Base-by-base conservation (phyloP, 768 basidiomycete genomes). In the Serendipita sp. region DNA sequence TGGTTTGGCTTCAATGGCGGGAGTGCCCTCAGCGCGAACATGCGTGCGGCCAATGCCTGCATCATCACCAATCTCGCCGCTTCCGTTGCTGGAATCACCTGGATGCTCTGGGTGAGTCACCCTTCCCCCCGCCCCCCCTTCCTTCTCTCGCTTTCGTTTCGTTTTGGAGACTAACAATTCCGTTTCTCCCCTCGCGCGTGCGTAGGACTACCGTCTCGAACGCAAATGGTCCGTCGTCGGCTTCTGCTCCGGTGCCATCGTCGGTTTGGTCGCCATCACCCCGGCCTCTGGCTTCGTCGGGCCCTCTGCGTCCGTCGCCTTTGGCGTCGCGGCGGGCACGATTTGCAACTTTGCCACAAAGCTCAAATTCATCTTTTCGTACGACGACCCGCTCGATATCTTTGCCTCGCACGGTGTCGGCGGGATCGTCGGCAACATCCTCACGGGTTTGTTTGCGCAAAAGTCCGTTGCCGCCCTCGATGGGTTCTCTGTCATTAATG, bases 1-100 rank as follows among this genome's bases (percentile, higher is more conserved):
- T 97, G 94, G 94, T 90, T 95, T 65, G 70, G 90, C 1, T 93
- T 93, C 79, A 93, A 93, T 72, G 94, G 94, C 4, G 95, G 95
- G 24, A 86, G 84, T 16, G 93, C 93, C 7, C 81, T 97, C 66
- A 80, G 84, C 26, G 92, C 93, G 42, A 95, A 92, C 73, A 75
- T 94, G 64, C 82, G 90, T 67, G 94, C 92, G 4, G 81, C 85
- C 13, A 79, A 88, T 71, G 92, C 95, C 1, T 90, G 90, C 74
- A 86, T 94, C 66, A 86, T 92, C 67, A 98, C 95, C 63, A 98
- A 97, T 73, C 74, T 97, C 62, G 88, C 92, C 1, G 95, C 91
- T 1, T 81, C 81, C 58, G 85, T 90, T n/a, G 92, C 85, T 42
- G 91, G 90, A 3, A 65, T 94, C 63, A 88, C 87, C 2, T 95